These are phyloP conservation scores for Alternaria brassicicola DNA, from an alignment of 2,329 filamentous ascomycete genomes.

Conservation along the genomic window DNA sequence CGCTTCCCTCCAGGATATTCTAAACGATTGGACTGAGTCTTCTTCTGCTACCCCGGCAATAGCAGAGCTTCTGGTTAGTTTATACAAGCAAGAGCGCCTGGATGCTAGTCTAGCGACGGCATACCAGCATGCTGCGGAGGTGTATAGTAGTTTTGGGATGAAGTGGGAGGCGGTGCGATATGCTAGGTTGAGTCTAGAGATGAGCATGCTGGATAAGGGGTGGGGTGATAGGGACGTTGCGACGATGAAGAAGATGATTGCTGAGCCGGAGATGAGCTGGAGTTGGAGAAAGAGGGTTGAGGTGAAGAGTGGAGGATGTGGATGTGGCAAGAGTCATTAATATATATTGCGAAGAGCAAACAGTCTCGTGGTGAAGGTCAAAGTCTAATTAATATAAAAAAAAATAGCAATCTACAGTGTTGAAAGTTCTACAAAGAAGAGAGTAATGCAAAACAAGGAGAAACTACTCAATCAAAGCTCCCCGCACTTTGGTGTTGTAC, in stretches of 20 bases:
- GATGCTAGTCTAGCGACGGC: constrained; percentile 45
- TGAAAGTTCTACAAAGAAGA: background rate
- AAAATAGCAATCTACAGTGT: background rate
- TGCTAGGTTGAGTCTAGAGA: constrained; percentile 36
- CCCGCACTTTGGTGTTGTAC: constrained; percentile 25
- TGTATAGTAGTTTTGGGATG: constrained; percentile 46
- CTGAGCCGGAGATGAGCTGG: constrained; percentile 38
- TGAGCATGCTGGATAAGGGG: constrained; percentile 40
- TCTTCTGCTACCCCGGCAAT: constrained; percentile 38
- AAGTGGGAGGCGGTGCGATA: constrained; percentile 39
- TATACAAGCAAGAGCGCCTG: constrained; percentile 49
- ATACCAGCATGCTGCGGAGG: constrained; percentile 50
- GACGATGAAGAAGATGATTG: constrained; percentile 38
- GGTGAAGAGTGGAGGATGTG: constrained; percentile 22
- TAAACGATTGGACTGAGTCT: constrained; percentile 38
- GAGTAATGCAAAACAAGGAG: background rate
- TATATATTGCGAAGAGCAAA: background rate
- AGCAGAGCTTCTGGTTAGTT: constrained; percentile 43
- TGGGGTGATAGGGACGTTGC: constrained; percentile 34
- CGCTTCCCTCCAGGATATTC: constrained; percentile 27
- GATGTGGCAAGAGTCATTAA: constrained; percentile 20
- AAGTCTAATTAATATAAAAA: background rate
- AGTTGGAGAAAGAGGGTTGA: constrained; percentile 44
- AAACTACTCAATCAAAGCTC: background rate
- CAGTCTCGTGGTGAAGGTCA: background rate